Evolutionary conservation across 352 stramenopile genomes (phyloP).

Genomic region (Pythium oligandrum): DNA sequence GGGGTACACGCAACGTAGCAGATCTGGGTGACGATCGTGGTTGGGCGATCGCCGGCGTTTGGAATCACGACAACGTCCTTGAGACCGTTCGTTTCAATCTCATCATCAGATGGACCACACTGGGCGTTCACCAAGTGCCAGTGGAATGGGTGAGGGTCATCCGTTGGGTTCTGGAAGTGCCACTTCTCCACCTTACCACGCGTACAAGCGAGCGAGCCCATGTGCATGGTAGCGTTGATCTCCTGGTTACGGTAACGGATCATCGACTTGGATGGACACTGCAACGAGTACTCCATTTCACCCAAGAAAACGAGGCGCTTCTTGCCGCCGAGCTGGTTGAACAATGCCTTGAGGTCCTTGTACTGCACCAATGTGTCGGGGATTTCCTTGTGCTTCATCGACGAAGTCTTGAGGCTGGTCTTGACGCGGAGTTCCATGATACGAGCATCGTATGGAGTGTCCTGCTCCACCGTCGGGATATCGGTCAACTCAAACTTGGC

Average conservation of each 20-base stretch:
- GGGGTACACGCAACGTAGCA: conserved; percentile 76
- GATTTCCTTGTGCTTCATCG: conserved; percentile 30
- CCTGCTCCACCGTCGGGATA: conserved; percentile 28
- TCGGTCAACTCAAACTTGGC: conserved; percentile 49
- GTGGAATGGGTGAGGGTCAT: conserved; percentile 72
- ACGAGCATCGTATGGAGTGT: conserved; percentile 44
- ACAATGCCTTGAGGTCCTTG: conserved; percentile 54
- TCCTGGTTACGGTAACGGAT: conserved; percentile 46
- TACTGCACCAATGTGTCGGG: conserved; percentile 30
- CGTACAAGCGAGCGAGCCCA: conserved; percentile 46
- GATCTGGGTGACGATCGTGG: conserved; percentile 47
- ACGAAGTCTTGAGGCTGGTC: conserved; percentile 28
- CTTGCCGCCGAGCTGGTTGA: conserved; percentile 41
- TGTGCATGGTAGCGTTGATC: conserved; percentile 48
- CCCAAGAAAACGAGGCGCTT: conserved; percentile 45
- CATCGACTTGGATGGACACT: conserved; percentile 37
- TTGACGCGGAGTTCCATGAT: conserved; percentile 51
- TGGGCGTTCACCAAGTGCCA: conserved; percentile 76
- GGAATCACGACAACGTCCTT: conserved; percentile 78
- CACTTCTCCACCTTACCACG: conserved; percentile 74
- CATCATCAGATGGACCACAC: conserved; percentile 58
- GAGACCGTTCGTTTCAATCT: conserved; percentile 54
- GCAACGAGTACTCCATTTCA: conserved; percentile 41
- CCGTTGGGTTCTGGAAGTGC: conserved; percentile 75
- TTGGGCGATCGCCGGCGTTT: conserved; percentile 35